A percentile compares a stretch with the other conserved stretches of the same genome.
These are phyloP conservation scores for Tetrastigma voinierianum DNA, from an alignment of 164 flowering plant species.

Conservation along the genomic window DNA sequence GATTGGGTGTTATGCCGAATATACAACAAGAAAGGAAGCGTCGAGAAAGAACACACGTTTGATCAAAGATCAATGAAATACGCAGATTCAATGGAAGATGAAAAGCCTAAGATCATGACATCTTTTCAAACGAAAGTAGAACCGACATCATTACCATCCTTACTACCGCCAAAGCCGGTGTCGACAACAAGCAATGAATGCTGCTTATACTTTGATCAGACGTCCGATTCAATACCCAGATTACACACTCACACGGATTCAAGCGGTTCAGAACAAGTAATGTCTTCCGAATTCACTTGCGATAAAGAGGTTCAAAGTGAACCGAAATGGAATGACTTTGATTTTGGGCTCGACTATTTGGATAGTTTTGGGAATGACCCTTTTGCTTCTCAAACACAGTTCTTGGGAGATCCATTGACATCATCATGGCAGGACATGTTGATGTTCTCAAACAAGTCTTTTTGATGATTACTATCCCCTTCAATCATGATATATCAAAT, in stretches of 20 bases:
- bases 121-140: neutral
- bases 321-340: slow-evolving; percentile 48
- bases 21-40: slow-evolving; percentile 74
- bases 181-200: slow-evolving; percentile 17
- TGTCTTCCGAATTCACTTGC: slow-evolving; percentile 47
- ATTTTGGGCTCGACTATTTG: slow-evolving; percentile 30
- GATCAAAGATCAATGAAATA: slow-evolving; percentile 13
- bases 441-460: slow-evolving; percentile 35
- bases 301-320: slow-evolving; percentile 72
- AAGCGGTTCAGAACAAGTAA: slow-evolving; percentile 67
- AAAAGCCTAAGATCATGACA: slow-evolving; percentile 31
- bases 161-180: neutral
- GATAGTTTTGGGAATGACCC: slow-evolving; percentile 29
- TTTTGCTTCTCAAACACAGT: slow-evolving; percentile 19
- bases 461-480: too few relatives aligned
- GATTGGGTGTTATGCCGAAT: slow-evolving; percentile 88
- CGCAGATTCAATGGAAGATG: slow-evolving; percentile 32
- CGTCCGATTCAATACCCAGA: slow-evolving; percentile 56
- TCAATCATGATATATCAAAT: too few relatives aligned
- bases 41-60: slow-evolving; percentile 32
- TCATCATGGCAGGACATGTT: slow-evolving; percentile 56
- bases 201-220: slow-evolving; percentile 26
- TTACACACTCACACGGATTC: slow-evolving; percentile 62
- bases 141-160: slow-evolving; percentile 4
- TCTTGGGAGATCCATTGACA: slow-evolving; percentile 24